Evolutionary conservation across 805 yeast genomes (phyloP), one percentile per base, ranked within the genome.

Genomic region (Nakazawaea anatomiae): DNA sequence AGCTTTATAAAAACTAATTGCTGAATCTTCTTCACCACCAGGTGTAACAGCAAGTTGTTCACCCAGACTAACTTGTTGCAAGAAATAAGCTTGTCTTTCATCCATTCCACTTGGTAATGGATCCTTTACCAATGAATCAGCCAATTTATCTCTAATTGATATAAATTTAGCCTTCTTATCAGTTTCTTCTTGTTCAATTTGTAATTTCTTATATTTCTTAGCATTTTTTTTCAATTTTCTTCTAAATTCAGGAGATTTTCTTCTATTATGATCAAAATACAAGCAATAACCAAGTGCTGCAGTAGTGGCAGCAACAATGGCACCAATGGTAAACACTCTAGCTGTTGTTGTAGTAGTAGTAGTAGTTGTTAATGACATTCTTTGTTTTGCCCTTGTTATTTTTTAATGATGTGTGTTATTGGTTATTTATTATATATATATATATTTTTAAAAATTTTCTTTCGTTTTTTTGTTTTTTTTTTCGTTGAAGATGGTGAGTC

Each of bases 241-340:
- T 76, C 99, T 87, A 77, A 94, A 95, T 52, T 80, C 87, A 25
- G 87, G 68, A 52, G 86, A 82, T 69, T 76, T 75, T 72, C 98
- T 87, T 72, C 99, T 89, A 70, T 79, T 78, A 75, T 90, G 87
- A 72, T 94, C 99, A 64, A 95, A 95, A 74, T 89, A 94, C 39
- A 82, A 73, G 51, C 92, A 88, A 71, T 94, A 92, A 14, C 87
- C 89, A 46, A 82, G 67, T 14, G 76, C 64, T 38, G 85, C 82
- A 31, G 83, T 70, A 30, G 84, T 79, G 18, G 52, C 46, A 42
- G 41, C 47, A 14, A 42, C 43, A 29, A 44, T 18, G 6, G 41
- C 35, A 7, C 11, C 42, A 11, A 47, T 27, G 34, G 29, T 46
- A 18, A 34, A 11, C 8, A 12, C n/a, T 38, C 18, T 31, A 31